phyloP scores from a whole-genome alignment of 257 asterid species.

The Solanum neorickii region DNA sequence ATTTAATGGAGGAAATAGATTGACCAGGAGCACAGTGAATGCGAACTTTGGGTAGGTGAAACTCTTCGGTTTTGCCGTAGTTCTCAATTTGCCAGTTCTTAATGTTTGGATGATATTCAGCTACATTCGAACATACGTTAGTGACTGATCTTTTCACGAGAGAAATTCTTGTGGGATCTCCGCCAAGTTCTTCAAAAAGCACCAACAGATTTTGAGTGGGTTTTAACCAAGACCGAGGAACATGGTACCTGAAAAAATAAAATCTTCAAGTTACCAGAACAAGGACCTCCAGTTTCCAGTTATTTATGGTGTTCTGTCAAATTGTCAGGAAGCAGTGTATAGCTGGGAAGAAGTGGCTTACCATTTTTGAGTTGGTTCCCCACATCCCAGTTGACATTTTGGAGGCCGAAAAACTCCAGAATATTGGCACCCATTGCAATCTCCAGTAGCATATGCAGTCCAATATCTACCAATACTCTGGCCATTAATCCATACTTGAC shows the following conservation, averaged over 20 bases:
- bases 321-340: background rate
- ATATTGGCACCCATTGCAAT: constrained; percentile 60
- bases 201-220: constrained; percentile 69
- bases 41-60: constrained; percentile 63
- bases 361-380: constrained; percentile 90
- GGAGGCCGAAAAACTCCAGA: constrained; percentile 54
- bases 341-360: constrained; percentile 10
- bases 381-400: constrained; percentile 78
- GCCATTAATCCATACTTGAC: constrained; percentile 87
- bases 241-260: constrained; percentile 60
- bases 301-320: background rate
- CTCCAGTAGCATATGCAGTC: constrained; percentile 63
- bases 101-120: constrained; percentile 80
- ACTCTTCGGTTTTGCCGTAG: constrained; percentile 43
- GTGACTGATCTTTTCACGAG: constrained; percentile 64
- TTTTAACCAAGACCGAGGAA: constrained; percentile 83
- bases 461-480: constrained; percentile 83
- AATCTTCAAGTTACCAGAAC: background rate
- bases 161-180: constrained; percentile 67
- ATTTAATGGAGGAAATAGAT: constrained; percentile 68
- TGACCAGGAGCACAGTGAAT: constrained; percentile 58
- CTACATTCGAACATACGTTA: constrained; percentile 70
- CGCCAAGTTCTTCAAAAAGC: constrained; percentile 87
- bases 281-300: background rate
- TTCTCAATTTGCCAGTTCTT: constrained; percentile 78